Percentiles rank a stretch among this genome's conserved stretches.
These are phyloP conservation scores for Cerioporus squamosus DNA, from an alignment of 1,284 basidiomycete genomes.

Conservation along the genomic window DNA sequence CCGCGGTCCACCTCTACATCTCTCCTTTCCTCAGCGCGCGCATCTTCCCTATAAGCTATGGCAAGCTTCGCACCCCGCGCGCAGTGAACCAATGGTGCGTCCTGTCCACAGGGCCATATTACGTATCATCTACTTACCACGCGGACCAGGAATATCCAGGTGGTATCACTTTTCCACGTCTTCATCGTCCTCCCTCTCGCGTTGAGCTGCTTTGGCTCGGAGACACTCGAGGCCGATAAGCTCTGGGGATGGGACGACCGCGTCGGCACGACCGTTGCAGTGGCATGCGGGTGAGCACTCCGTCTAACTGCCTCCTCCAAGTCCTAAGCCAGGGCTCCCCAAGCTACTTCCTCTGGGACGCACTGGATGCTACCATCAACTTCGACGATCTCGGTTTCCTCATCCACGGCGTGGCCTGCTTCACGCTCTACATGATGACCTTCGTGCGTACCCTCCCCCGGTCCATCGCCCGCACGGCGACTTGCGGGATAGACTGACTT, in stretches of 20 bases:
- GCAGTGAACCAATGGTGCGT: constrained; percentile 60
- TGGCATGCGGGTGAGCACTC: constrained; percentile 55
- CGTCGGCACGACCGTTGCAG: constrained; percentile 51
- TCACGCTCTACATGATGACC: constrained; percentile 58
- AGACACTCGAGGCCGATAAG: constrained; percentile 47
- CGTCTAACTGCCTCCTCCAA: constrained; percentile 1
- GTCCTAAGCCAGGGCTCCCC: background rate
- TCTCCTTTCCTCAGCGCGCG: constrained; percentile 50
- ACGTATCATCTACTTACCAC: background rate
- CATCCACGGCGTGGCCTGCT: constrained; percentile 67
- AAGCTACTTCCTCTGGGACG: constrained; percentile 70
- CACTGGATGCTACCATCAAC: constrained; percentile 56
- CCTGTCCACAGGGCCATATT: background rate
- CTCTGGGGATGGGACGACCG: constrained; percentile 61
- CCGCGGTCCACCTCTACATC: constrained; percentile 51
- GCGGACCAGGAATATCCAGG: constrained; percentile 44
- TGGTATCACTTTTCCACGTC: constrained; percentile 60
- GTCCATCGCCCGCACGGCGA: background rate
- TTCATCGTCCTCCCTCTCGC: constrained; percentile 55
- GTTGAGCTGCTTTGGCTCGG: constrained; percentile 43
- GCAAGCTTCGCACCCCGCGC: constrained; percentile 41
- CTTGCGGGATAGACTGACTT: background rate
- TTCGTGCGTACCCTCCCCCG: constrained; percentile 52
- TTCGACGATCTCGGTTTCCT: constrained; percentile 65
- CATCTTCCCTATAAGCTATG: constrained; percentile 46